phyloP scores from a whole-genome alignment of 2,329 filamentous ascomycete species.

The Raffaelea deltoideospora region DNA sequence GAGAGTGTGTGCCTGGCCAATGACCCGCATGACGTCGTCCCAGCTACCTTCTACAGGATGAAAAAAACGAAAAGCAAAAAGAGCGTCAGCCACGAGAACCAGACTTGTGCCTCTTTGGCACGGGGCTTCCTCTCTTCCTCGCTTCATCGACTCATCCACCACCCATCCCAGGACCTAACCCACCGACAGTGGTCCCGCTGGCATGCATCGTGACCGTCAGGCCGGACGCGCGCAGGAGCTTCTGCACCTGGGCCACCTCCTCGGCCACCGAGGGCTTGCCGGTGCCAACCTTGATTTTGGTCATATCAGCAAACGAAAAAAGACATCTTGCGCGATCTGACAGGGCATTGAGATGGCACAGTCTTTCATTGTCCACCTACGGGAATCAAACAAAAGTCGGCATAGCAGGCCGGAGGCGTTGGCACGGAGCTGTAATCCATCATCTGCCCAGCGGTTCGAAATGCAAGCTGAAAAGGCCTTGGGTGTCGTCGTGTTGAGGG shows the following conservation, averaged over 20 bases:
- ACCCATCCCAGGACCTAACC: conserved; percentile 19
- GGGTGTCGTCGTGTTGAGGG: too few relatives aligned
- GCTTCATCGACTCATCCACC: too few relatives aligned
- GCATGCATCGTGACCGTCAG: conserved; percentile 82
- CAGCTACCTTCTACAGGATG: conserved; percentile 62
- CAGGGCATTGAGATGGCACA: too few relatives aligned
- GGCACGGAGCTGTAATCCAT: conserved; percentile 30
- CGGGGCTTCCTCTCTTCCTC: too few relatives aligned
- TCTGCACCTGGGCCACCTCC: conserved; percentile 80
- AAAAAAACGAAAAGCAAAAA: neutral
- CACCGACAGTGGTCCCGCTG: conserved; percentile 83
- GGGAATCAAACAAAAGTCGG: conserved; percentile 84
- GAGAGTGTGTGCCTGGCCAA: conserved; percentile 71
- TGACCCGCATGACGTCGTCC: conserved; percentile 72
- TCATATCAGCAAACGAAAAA: too few relatives aligned
- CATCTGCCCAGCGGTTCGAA: neutral
- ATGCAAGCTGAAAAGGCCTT: too few relatives aligned
- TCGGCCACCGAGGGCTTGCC: conserved; percentile 58
- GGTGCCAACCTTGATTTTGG: conserved; percentile 55
- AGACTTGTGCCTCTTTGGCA: too few relatives aligned
- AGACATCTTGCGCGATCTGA: too few relatives aligned
- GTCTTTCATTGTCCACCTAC: too few relatives aligned
- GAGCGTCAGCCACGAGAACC: too few relatives aligned
- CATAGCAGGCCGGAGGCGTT: conserved; percentile 64
- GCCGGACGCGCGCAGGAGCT: conserved; percentile 65